A percentile compares a stretch with the other conserved stretches of the same genome.
Conservation (phyloP, 805 yeast genomes). For the Lachancea thermotolerans region DNA sequence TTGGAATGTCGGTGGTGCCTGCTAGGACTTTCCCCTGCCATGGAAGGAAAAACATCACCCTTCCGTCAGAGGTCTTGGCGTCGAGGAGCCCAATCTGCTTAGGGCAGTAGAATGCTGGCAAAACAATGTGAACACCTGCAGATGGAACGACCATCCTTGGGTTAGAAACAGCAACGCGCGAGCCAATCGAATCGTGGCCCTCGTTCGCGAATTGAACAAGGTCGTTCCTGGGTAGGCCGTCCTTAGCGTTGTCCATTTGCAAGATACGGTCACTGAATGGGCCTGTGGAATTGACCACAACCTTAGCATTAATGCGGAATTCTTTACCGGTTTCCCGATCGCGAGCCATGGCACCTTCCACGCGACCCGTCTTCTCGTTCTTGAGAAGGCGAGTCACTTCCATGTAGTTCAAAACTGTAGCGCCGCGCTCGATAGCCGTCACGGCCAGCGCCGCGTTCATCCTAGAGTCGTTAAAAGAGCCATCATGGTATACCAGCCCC, state of each 20-base stretch:
- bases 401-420: conserved; percentile 81
- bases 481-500: conserved; percentile 90
- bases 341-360: conserved; percentile 68
- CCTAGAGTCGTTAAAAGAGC: conserved; percentile 87
- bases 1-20: conserved; percentile 92
- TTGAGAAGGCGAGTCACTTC: conserved; percentile 73
- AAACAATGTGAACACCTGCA: conserved; percentile 85
- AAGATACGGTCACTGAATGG: conserved; percentile 81
- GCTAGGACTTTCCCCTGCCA: conserved; percentile 97
- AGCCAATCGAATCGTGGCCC: conserved; percentile 20
- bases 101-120: conserved; percentile 91
- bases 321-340: conserved; percentile 65
- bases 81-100: conserved; percentile 81
- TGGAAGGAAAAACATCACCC: conserved; percentile 94
- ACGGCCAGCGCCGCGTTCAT: conserved; percentile 81
- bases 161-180: conserved; percentile 29
- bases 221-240: conserved; percentile 53
- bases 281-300: conserved; percentile 89
- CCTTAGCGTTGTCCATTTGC: conserved; percentile 73
- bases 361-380: conserved; percentile 47
- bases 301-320: conserved; percentile 57
- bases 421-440: conserved; percentile 82
- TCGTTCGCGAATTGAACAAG: conserved; percentile 26
- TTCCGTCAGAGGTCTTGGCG: conserved; percentile 88
- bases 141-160: conserved; percentile 91